Evolutionary conservation across 306 rosid genomes (phyloP).

Genomic region (Cyamopsis tetragonoloba): DNA sequence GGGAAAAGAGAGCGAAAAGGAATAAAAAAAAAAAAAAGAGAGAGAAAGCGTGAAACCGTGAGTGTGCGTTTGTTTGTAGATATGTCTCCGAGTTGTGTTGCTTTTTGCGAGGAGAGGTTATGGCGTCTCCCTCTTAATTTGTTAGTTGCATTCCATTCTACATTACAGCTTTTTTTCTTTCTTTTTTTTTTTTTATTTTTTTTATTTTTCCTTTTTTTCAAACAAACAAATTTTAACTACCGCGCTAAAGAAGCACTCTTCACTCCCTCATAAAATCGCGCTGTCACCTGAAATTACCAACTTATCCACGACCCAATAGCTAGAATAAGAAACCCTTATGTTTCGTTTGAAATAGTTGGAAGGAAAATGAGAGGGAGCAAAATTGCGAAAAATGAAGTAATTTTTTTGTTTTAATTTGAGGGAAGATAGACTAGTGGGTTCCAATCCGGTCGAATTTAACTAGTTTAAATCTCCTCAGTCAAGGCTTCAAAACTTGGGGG

Average conservation of each 20-base stretch:
- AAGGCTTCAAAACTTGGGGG: too few species aligned
- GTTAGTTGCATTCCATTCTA: constrained; percentile 24
- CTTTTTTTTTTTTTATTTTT: background rate
- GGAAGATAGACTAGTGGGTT: too few species aligned
- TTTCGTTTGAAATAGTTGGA: too few species aligned
- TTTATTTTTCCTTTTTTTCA: background rate
- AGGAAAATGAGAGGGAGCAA: too few species aligned
- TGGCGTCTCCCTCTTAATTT: constrained; percentile 52
- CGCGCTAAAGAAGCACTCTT: constrained; percentile 29
- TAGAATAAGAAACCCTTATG: too few species aligned
- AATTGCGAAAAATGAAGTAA: too few species aligned
- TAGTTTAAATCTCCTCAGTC: too few species aligned
- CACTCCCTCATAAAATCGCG: background rate
- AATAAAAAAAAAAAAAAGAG: background rate
- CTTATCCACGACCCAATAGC: background rate
- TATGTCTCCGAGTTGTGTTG: background rate
- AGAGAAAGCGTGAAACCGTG: background rate
- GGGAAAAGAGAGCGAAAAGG: background rate
- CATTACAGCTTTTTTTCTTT: constrained; percentile 9
- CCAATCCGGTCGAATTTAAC: too few species aligned
- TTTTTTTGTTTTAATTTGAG: too few species aligned
- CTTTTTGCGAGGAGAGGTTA: constrained; percentile 37
- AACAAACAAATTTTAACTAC: constrained; percentile 32
- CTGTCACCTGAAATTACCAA: background rate
- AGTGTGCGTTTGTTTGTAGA: background rate